Conservation (phyloP, 164 flowering plant species). For the Chloranthus sessilifolius region DNA sequence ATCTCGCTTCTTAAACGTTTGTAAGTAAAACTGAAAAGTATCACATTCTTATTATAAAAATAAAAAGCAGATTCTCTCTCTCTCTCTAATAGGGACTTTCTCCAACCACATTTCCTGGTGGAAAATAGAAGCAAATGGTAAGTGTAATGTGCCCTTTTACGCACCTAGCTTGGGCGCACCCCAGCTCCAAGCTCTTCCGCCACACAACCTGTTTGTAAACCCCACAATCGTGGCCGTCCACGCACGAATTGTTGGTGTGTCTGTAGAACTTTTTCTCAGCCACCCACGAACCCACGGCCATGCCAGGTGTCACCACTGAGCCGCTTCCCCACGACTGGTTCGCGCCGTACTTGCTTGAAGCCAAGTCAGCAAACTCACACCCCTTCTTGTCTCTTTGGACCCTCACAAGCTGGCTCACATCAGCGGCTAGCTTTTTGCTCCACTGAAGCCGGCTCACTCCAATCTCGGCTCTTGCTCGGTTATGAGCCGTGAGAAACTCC, state of each 20-base stretch:
- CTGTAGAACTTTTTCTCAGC: conserved; percentile 47
- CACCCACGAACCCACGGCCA: conserved; percentile 55
- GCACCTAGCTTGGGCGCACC: conserved; percentile 61
- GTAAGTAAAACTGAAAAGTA: too few species aligned
- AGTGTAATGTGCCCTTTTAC: conserved; percentile 22
- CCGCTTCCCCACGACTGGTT: conserved; percentile 52
- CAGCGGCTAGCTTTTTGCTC: conserved; percentile 44
- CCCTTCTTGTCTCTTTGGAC: conserved; percentile 46
- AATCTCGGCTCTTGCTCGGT: conserved; percentile 53
- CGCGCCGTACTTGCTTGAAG: conserved; percentile 37
- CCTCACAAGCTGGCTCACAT: conserved; percentile 31
- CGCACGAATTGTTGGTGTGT: conserved; percentile 43
- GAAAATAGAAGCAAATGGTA: conserved; percentile 56
- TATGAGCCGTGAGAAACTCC: conserved; percentile 55
- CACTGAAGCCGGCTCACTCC: conserved; percentile 51
- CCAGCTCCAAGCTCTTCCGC: conserved; percentile 47
- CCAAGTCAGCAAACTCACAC: conserved; percentile 49
- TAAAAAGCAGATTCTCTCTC: too few species aligned
- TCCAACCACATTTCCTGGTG: conserved; percentile 62
- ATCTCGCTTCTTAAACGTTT: too few species aligned
- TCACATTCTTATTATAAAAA: too few species aligned
- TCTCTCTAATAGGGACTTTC: conserved; percentile 51
- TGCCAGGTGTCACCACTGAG: conserved; percentile 27
- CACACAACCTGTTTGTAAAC: conserved; percentile 73
- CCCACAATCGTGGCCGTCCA: conserved; percentile 36